A percentile compares a stretch with the other conserved stretches of the same genome.
These are phyloP conservation scores for Diatrype stigma DNA, from an alignment of 2,329 filamentous ascomycete species.

Conservation along the genomic window DNA sequence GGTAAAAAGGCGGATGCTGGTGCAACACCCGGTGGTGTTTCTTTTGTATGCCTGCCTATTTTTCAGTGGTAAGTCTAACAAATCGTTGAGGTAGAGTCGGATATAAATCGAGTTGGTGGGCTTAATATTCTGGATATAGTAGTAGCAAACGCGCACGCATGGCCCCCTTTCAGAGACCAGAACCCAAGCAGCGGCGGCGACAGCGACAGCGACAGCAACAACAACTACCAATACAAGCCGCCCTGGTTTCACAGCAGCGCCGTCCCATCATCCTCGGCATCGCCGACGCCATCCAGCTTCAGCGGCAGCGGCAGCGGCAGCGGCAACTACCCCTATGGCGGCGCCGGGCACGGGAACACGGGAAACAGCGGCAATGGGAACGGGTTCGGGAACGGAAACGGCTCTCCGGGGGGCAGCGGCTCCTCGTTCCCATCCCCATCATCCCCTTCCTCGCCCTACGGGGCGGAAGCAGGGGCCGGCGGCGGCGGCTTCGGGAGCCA, in stretches of 20 bases:
- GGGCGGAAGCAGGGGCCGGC: no score
- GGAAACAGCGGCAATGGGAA: neutral
- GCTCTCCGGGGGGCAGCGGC: no score
- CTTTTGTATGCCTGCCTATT: no score
- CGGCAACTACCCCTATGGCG: neutral
- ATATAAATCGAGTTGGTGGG: no score
- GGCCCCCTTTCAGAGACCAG: neutral
- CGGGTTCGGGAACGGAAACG: neutral
- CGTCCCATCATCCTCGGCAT: constrained; percentile 1
- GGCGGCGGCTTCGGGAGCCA: constrained; percentile 1
- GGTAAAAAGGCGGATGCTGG: no score
- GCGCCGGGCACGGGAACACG: neutral
- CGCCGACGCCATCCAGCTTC: neutral
- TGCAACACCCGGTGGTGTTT: no score
- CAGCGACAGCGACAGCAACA: neutral
- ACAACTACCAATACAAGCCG: neutral
- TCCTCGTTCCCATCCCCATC: no score
- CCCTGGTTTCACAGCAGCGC: no score
- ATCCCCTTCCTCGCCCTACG: no score
- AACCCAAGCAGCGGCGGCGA: neutral
- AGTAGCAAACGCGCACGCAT: neutral
- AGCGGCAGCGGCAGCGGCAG: constrained; percentile 1
- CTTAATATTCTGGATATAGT: neutral
- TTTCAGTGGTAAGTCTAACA: no score
- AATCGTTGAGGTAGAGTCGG: no score